A percentile compares a stretch with the other conserved stretches of the same genome.
These are phyloP conservation scores for Magnusiomyces sp. DNA, from an alignment of 1,139 yeast species.

Conservation along the genomic window DNA sequence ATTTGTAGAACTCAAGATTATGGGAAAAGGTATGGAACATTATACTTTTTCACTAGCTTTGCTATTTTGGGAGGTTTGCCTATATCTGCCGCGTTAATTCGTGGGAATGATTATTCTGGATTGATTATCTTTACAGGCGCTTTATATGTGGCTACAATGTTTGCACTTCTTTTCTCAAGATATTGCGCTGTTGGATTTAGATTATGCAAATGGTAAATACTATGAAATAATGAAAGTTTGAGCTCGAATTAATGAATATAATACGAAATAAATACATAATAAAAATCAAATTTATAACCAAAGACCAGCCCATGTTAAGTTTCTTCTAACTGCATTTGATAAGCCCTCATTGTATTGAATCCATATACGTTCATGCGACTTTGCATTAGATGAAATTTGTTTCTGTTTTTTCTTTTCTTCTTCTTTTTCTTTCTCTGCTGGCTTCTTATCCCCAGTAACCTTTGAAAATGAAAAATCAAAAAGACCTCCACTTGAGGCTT, in stretches of 20 bases:
- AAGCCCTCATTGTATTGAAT: conserved; percentile 90
- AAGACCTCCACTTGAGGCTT: not conserved
- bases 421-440: not conserved
- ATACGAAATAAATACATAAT: not conserved
- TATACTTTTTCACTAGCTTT: conserved; percentile 39
- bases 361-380: conserved; percentile 46
- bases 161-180: conserved; percentile 9
- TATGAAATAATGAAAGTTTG: no score
- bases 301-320: conserved; percentile 69
- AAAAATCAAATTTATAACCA: conserved; percentile 33
- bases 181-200: conserved; percentile 10
- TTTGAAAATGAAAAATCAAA: not conserved
- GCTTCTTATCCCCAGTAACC: not conserved
- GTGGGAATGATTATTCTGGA: conserved; percentile 26
- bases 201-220: conserved; percentile 7
- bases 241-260: not conserved
- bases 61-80: conserved; percentile 43
- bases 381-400: not conserved
- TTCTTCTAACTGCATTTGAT: conserved; percentile 86
- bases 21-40: conserved; percentile 43
- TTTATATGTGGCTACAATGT: conserved; percentile 7
- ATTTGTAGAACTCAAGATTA: conserved; percentile 42
- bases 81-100: conserved; percentile 42
- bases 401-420: not conserved
- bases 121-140: conserved; percentile 11